Base-by-base conservation (phyloP, 306 rosid species). In the Pyrus betulifolia region DNA sequence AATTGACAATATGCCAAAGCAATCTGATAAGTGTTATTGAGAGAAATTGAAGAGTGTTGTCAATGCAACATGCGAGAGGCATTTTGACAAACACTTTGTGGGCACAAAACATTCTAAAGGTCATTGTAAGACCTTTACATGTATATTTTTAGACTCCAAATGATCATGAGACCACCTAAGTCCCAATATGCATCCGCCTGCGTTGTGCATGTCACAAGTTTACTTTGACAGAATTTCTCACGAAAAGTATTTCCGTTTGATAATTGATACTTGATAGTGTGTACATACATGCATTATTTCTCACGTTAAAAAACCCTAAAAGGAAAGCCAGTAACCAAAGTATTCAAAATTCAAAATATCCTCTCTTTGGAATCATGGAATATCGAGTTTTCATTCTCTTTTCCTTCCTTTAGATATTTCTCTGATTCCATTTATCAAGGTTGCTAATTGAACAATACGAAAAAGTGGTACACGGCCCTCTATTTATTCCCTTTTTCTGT, bases 381-480 rank as follows among this genome's bases (percentile, higher is more conserved):
- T 55, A 84, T 61, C 61, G 66, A 86, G 71, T 64, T 64, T 81
- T 72, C 69, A 71, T 82, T 76, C 82, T 79, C 75, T 86, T 86
- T 85, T 83, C 72, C 78, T 80, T 74, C 80, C 90, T 79, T 90
- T 79, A 78, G 82, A 1, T 21, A 67, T 83, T 81, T 85, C 62
- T 75, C 75, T 79, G 84, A 86, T 86, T 82, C 87, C 91, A 85
- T 84, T 90, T 88, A 90, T 90, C 96, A 87, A 92, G 87, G 86
- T 85, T 85, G 87, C 79, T 79, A 80, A 81, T 84, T 82, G 71
- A 83, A 85, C 83, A 85, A 81, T 85, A 88, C 87, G 84, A 69
- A 82, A 89, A 91, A 93, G 90, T 78, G 81, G 58, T 86, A 78
- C 91, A 84, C 87, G 67, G 72, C 86, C 86, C 87, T 88, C 89